Conservation (phyloP, 2,329 filamentous ascomycete species). For the Cytospora paraplurivora region DNA sequence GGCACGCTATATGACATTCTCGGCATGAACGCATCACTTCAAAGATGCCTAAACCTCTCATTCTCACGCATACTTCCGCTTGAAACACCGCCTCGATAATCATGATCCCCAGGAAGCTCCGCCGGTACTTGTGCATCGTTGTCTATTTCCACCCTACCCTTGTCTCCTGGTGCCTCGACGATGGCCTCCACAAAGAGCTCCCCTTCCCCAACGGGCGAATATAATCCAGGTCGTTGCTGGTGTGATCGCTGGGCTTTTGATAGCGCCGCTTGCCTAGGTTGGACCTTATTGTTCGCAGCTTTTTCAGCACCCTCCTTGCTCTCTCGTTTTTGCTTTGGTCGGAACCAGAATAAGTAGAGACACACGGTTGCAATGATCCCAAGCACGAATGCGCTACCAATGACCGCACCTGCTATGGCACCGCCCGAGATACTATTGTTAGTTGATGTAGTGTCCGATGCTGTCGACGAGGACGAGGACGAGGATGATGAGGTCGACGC, state of each 20-base stretch:
- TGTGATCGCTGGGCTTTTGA: background rate
- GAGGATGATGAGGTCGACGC: background rate
- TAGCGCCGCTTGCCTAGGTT: background rate
- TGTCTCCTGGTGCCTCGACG: constrained; percentile 15
- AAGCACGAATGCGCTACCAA: constrained; percentile 19
- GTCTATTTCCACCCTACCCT: constrained; percentile 6
- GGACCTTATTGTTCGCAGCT: background rate
- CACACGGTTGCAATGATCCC: constrained; percentile 20
- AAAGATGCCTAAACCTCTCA: background rate
- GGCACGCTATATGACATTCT: background rate
- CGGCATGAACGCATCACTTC: background rate
- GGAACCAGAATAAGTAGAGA: constrained; percentile 22
- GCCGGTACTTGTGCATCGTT: constrained; percentile 9
- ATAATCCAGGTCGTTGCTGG: constrained; percentile 10
- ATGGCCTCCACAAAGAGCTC: background rate
- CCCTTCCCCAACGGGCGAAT: background rate
- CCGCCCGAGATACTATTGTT: constrained; percentile 6
- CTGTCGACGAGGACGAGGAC: background rate
- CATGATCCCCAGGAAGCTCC: constrained; percentile 18
- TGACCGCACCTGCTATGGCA: constrained; percentile 16
- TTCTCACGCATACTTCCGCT: background rate
- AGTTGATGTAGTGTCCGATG: background rate
- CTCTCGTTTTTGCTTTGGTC: constrained; percentile 15
- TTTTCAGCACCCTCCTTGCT: constrained; percentile 10
- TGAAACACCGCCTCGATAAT: background rate